Conservation (phyloP, 306 rosid species). For the Castanea mollissima region DNA sequence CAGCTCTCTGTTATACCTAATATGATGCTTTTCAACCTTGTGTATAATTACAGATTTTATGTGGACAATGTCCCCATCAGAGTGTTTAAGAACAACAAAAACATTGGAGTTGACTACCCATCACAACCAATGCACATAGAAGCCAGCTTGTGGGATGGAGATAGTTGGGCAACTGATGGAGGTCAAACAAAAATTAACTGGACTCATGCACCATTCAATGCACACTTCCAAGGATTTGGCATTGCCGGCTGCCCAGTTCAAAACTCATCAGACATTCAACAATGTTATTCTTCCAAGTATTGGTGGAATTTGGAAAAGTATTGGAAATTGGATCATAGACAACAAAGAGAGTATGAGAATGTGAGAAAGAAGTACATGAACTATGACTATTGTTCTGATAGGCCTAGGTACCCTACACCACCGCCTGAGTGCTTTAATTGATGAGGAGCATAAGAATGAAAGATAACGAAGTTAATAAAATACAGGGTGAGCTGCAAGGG, state of each 20-base stretch:
- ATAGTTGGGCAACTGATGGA: conserved; percentile 59
- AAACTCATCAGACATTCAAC: background rate
- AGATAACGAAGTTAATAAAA: background rate
- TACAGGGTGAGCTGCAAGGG: background rate
- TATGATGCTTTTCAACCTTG: background rate
- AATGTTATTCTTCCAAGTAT: conserved; percentile 29
- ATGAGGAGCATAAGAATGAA: background rate
- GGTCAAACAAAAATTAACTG: conserved; percentile 45
- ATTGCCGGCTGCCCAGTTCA: conserved; percentile 33
- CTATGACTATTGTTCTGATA: conserved; percentile 57
- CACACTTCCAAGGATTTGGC: conserved; percentile 42
- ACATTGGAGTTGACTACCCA: conserved; percentile 33
- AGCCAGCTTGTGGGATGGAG: conserved; percentile 52
- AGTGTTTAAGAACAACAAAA: conserved; percentile 35
- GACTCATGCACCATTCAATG: conserved; percentile 53
- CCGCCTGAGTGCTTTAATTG: conserved; percentile 50
- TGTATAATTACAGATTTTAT: conserved; percentile 28
- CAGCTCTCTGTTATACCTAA: background rate
- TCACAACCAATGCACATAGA: conserved; percentile 44
- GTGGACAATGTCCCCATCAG: conserved; percentile 51
- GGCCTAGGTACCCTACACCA: conserved; percentile 12
- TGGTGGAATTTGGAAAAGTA: conserved; percentile 42
- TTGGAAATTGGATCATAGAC: conserved; percentile 25
- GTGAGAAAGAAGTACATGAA: conserved; percentile 27
- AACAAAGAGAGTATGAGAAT: conserved; percentile 17